Conservation (phyloP, 176 grass and related monocot species). For the Carex pumila region DNA sequence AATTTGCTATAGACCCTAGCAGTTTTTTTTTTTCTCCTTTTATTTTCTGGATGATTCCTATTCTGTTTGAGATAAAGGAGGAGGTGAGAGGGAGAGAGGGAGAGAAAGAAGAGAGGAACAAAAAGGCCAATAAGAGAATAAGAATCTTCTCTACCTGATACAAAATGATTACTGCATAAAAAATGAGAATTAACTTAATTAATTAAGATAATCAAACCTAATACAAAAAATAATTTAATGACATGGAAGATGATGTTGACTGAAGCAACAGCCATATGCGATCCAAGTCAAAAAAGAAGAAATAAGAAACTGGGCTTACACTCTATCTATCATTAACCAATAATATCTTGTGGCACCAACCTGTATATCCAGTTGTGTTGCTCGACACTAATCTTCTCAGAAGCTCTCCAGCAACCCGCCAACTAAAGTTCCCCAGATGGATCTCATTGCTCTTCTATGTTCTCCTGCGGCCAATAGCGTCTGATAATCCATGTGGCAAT, state of each 20-base stretch:
- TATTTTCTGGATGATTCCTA: not conserved
- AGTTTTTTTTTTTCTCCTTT: not conserved
- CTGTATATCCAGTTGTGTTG: not conserved
- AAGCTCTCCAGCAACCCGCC: not conserved
- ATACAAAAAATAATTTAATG: not conserved
- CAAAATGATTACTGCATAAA: not conserved
- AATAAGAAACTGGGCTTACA: constrained; percentile 12
- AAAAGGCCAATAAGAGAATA: constrained; percentile 32
- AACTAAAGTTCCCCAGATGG: not conserved
- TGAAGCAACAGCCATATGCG: not conserved
- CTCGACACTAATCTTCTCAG: not conserved
- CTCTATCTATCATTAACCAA: not conserved
- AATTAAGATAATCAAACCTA: not conserved
- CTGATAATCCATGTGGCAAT: not conserved
- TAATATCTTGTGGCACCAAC: not conserved
- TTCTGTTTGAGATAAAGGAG: not conserved
- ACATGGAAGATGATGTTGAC: constrained; percentile 20
- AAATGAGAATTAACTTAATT: constrained; percentile 7
- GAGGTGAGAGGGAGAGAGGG: not conserved
- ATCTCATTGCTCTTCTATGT: not conserved
- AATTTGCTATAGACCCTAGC: not conserved
- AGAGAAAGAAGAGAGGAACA: constrained; percentile 21
- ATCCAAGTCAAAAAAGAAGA: constrained; percentile 13
- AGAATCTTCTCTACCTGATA: constrained; percentile 22
- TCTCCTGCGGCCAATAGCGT: not conserved